These are phyloP conservation scores for Coccomyxa sp. DNA, from an alignment of 139 green algal genomes.

Conservation along the genomic window DNA sequence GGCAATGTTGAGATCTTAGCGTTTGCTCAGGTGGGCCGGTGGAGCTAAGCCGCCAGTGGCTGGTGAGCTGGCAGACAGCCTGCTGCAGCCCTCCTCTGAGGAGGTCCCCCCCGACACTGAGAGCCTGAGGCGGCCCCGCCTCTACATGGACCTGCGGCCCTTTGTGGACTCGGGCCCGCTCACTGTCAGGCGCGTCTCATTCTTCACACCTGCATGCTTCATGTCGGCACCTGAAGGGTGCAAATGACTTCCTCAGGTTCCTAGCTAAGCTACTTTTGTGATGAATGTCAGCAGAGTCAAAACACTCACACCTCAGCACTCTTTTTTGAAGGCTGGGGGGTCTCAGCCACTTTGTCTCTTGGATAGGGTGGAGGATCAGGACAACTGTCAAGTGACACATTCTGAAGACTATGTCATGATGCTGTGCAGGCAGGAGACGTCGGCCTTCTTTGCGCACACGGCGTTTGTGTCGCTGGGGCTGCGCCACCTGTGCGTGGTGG, in stretches of 20 bases:
- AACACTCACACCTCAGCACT: no score
- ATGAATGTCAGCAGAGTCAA: no score
- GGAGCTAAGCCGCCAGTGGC: no score
- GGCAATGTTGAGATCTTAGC: no score
- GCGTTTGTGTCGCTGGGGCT: conserved; percentile 84
- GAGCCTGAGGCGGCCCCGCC: background rate
- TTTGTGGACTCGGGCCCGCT: conserved; percentile 75
- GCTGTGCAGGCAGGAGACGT: conserved; percentile 15
- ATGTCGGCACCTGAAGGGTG: background rate
- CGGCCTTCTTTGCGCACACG: conserved; percentile 32
- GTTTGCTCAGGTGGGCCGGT: no score
- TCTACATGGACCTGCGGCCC: conserved; percentile 77
- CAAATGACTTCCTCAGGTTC: background rate
- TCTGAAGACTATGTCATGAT: no score
- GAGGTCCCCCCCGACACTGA: background rate
- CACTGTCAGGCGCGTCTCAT: conserved; percentile 36
- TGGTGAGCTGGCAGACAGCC: no score
- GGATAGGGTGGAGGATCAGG: no score
- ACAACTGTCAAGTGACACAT: no score
- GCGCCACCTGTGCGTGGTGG: conserved; percentile 88
- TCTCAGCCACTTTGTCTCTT: no score
- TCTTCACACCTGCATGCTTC: background rate
- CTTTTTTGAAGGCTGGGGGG: no score
- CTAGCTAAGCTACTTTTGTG: no score
- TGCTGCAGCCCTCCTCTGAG: background rate